Conservation (phyloP, 257 asterid species). For the Mitragyna speciosa region DNA sequence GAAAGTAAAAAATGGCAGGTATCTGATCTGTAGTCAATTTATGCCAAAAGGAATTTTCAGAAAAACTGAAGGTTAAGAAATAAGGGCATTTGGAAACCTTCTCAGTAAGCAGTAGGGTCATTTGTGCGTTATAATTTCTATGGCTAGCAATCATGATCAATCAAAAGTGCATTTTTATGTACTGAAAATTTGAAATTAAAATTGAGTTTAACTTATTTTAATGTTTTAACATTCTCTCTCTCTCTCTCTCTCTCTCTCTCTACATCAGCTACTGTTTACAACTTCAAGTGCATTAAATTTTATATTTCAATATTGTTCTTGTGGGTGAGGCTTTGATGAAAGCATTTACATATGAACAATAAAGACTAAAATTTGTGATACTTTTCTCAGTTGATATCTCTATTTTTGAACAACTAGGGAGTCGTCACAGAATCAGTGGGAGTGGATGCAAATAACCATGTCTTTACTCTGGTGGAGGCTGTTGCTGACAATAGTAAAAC, state of each 20-base stretch:
- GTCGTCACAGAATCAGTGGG: constrained; percentile 65
- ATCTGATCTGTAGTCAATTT: not conserved
- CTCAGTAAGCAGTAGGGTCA: not conserved
- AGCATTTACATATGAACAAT: constrained; percentile 2
- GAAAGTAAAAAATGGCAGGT: not conserved
- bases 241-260: not conserved
- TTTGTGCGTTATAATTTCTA: not conserved
- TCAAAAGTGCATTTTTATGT: not conserved
- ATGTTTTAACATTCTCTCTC: not conserved
- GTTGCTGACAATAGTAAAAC: constrained; percentile 59
- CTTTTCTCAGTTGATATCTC: not conserved
- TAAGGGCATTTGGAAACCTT: not conserved
- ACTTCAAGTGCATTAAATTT: no score
- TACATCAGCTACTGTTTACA: no score
- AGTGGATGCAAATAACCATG: constrained; percentile 51
- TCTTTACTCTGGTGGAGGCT: constrained; percentile 67
- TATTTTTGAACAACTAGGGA: constrained; percentile 57
- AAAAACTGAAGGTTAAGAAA: not conserved
- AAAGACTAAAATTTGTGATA: not conserved
- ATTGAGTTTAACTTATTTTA: not conserved
- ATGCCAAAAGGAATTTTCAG: not conserved
- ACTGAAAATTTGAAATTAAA: not conserved
- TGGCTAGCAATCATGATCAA: not conserved
- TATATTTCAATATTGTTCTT: not conserved
- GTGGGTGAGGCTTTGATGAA: not conserved